Evolutionary conservation across 2,329 filamentous ascomycete genomes (phyloP).

Genomic region (Fusarium sp.): DNA sequence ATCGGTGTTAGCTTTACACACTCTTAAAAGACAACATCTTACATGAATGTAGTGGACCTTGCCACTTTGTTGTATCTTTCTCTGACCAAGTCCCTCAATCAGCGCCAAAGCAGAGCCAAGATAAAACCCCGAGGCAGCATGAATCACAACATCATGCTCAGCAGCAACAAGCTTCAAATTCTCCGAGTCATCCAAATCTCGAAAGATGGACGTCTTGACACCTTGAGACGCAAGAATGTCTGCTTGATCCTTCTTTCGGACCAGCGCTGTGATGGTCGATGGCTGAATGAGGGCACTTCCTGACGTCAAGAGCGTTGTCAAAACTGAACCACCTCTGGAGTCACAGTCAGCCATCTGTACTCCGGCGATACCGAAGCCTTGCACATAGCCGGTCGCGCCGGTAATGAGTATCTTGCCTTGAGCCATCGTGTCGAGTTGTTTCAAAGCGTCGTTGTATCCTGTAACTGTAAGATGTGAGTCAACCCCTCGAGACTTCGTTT

Average conservation of each 20-base stretch:
- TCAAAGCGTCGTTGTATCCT: neutral
- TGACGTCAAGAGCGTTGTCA: slow-evolving; percentile 15
- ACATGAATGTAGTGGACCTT: neutral
- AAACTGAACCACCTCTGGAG: slow-evolving; percentile 14
- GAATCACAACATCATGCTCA: neutral
- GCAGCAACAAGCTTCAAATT: neutral
- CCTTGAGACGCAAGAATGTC: neutral
- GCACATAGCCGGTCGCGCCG: slow-evolving; percentile 22
- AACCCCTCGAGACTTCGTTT: neutral
- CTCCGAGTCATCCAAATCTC: neutral
- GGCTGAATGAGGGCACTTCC: neutral
- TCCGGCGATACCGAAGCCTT: neutral
- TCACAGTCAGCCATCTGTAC: neutral
- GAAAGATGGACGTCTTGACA: neutral
- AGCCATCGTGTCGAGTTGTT: neutral
- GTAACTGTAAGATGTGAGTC: neutral
- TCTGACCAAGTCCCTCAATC: neutral
- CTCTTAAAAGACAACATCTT: neutral
- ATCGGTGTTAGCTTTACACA: neutral
- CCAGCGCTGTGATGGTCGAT: slow-evolving; percentile 6
- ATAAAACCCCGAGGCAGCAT: neutral
- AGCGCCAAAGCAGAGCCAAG: neutral
- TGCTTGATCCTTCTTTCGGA: slow-evolving; percentile 11
- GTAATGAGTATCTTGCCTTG: slow-evolving; percentile 8
- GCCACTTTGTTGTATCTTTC: neutral